Evolutionary conservation across 2,329 filamentous ascomycete genomes (phyloP).

Genomic region (Chaetomium olivaceum): DNA sequence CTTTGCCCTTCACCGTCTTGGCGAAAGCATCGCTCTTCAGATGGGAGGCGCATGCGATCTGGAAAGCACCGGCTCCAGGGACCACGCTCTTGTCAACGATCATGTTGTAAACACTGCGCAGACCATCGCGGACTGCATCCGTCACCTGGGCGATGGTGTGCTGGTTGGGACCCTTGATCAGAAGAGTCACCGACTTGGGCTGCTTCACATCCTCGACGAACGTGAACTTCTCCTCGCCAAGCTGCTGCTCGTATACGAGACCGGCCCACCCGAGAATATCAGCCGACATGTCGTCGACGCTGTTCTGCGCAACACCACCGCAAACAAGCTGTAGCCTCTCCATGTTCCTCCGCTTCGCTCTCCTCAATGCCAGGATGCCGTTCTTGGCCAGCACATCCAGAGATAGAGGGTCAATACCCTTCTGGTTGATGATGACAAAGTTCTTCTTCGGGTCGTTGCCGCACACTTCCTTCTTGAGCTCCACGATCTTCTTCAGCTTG

Average conservation of each 20-base stretch:
- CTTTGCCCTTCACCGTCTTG: conserved; percentile 95
- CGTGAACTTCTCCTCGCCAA: conserved; percentile 98
- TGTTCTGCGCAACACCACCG: conserved; percentile 90
- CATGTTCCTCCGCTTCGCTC: conserved; percentile 99
- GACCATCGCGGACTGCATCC: conserved; percentile 90
- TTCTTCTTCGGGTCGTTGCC: conserved; percentile 90
- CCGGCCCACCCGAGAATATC: conserved; percentile 95
- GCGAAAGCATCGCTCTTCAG: conserved; percentile 82
- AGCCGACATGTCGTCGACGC: conserved; percentile 85
- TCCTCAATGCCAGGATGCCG: conserved; percentile 87
- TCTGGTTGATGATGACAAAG: conserved; percentile 98
- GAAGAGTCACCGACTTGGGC: conserved; percentile 92
- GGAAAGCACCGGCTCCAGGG: conserved; percentile 91
- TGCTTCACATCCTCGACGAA: conserved; percentile 99
- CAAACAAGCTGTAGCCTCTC: conserved; percentile 94
- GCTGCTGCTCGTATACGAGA: conserved; percentile 92
- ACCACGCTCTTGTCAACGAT: conserved; percentile 98
- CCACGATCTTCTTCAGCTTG: conserved; percentile 95
- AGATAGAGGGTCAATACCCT: conserved; percentile 95
- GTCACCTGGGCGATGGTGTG: conserved; percentile 97
- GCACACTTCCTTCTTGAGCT: conserved; percentile 96
- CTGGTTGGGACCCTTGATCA: conserved; percentile 96
- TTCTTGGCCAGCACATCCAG: conserved; percentile 97
- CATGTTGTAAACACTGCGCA: conserved; percentile 98
- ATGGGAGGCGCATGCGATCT: conserved; percentile 86